These are phyloP conservation scores for Euphorbia tirucalli DNA, from an alignment of 345 rosid genomes.

Conservation along the genomic window DNA sequence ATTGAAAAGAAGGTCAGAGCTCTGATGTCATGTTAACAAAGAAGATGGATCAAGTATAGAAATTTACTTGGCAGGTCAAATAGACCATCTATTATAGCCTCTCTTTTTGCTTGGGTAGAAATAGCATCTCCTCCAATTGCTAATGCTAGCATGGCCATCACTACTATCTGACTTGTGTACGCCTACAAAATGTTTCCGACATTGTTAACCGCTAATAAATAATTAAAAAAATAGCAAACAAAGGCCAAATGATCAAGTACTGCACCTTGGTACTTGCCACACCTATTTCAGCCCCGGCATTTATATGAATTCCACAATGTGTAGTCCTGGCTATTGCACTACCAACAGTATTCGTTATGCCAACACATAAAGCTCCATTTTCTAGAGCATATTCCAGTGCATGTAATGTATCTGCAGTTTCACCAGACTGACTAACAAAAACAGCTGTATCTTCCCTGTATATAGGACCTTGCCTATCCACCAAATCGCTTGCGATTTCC, in stretches of 20 bases:
- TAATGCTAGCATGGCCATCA: constrained; percentile 92
- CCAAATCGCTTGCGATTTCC: constrained; percentile 97
- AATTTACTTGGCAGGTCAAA: constrained; percentile 81
- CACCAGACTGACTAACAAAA: constrained; percentile 99
- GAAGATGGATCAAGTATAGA: neutral
- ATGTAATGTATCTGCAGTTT: constrained; percentile 90
- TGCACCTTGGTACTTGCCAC: constrained; percentile 96
- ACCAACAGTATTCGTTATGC: constrained; percentile 93
- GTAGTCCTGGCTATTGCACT: constrained; percentile 91
- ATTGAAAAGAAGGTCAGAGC: neutral
- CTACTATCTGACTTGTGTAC: constrained; percentile 96
- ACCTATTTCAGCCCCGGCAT: constrained; percentile 96
- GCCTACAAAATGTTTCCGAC: constrained; percentile 45
- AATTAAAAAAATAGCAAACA: neutral
- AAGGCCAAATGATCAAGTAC: neutral
- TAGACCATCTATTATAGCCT: constrained; percentile 89
- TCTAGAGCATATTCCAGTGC: constrained; percentile 82
- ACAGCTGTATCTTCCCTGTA: constrained; percentile 97
- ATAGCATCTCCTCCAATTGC: constrained; percentile 88
- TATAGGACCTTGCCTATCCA: constrained; percentile 92
- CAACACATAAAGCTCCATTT: constrained; percentile 94
- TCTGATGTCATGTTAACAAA: neutral
- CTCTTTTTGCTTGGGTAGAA: constrained; percentile 72
- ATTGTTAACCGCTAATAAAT: constrained; percentile 6
- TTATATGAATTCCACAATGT: constrained; percentile 88